Evolutionary conservation across 2,329 filamentous ascomycete species (phyloP).

Genomic region (Aureobasidium sp.): DNA sequence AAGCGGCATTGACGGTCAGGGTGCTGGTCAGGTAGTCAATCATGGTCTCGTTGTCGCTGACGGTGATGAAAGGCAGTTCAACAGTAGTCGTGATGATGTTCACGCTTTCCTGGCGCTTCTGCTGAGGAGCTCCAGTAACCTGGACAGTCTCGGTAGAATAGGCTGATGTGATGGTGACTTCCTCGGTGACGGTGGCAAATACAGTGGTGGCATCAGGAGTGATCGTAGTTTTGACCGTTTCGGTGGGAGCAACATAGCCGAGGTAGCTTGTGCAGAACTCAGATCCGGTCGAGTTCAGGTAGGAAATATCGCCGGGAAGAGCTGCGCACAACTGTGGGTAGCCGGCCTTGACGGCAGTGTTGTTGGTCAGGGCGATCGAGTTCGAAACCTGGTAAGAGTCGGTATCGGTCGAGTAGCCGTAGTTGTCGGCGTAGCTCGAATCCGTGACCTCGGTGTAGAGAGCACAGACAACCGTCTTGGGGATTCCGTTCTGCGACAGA

Average conservation of each 20-base stretch:
- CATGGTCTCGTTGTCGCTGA: neutral
- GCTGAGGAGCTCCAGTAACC: neutral
- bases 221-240: neutral
- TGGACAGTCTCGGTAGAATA: neutral
- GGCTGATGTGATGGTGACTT: neutral
- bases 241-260: neutral
- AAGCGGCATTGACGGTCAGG: neutral
- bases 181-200: neutral
- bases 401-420: constrained; percentile 13
- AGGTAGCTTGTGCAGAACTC: constrained; percentile 4
- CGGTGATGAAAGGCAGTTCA: constrained; percentile 1
- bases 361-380: constrained; percentile 12
- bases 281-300: neutral
- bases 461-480: constrained; percentile 31
- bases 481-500: constrained; percentile 29
- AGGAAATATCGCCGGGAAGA: neutral
- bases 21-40: neutral
- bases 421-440: constrained; percentile 18
- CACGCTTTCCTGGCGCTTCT: neutral
- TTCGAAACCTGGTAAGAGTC: constrained; percentile 15
- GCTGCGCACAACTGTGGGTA: constrained; percentile 11
- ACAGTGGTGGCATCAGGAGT: neutral
- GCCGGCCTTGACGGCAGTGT: constrained; percentile 3
- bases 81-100: constrained; percentile 3
- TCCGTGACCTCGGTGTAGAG: constrained; percentile 25